Evolutionary conservation across 805 yeast species (phyloP), one percentile per base, ranked within the genome.

Genomic region (Cyberlindnera xishuangbannaensis): DNA sequence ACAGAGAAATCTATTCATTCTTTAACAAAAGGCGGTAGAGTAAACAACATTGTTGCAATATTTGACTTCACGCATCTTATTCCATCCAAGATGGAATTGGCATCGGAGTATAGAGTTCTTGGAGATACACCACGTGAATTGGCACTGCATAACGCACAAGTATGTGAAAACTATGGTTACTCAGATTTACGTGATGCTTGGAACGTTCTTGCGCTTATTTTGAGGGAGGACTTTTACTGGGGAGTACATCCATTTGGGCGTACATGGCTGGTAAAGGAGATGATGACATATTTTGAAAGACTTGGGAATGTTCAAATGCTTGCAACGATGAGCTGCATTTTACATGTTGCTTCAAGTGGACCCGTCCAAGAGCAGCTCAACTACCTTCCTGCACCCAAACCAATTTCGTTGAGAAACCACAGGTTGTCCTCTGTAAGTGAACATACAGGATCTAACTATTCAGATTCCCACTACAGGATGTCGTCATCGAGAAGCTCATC

Each of bases 271-370:
- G 65, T 85, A 0, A 66, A 66, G 17, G 73, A 75, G 39, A 62
- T 86, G 25, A 64, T 88, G 49, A 50, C 55, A 1, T 78, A 79
- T 46, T 86, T 78, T 51, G 92, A 80, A 46, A 58, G 48, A 21
- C 50, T 65, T 26, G 76, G 78, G 2, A 81, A 90, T 48, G 58
- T 85, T 18, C 97, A 90, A 55, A 85, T 90, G 95, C 61, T 88
- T 16, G 95, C 95, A 1, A 83, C 84, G 86, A 57, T 87, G 44
- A 73, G 90, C 4, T 84, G 95, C 57, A 67, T 85, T 5, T 58
- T 83, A 36, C 41, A 45, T 25, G 44, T 37, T 17, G 50, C 44
- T 2, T 40, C 47, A 7, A 15, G 37, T 4, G 37, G 35, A 7
- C 34, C 34, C 9, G 32, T 23, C 5, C 40, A 29, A 15, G 24